Conservation (phyloP, 2,329 filamentous ascomycete species). For the Diplodia scrobiculata region DNA sequence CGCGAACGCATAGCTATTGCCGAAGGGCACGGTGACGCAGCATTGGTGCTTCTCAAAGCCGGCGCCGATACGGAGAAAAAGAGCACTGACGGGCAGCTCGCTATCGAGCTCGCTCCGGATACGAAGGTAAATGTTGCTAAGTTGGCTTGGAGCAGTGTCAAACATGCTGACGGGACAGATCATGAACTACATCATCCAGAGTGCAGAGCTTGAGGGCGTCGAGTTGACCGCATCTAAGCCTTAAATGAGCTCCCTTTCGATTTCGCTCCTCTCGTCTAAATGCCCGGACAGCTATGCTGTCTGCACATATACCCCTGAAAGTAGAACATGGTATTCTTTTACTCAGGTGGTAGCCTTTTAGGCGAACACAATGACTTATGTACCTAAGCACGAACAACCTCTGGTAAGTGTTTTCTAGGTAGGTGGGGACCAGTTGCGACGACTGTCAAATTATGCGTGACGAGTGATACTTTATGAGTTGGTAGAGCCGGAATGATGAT, state of each 20-base stretch:
- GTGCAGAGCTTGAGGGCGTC: constrained; percentile 82
- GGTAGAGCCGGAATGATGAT: background rate
- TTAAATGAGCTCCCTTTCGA: background rate
- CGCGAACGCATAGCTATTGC: constrained; percentile 59
- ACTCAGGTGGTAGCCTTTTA: background rate
- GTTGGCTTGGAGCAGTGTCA: background rate
- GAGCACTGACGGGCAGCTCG: constrained; percentile 68
- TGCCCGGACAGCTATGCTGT: background rate
- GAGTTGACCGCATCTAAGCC: constrained; percentile 49
- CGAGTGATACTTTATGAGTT: background rate
- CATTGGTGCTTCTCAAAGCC: constrained; percentile 76
- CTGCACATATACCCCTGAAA: background rate
- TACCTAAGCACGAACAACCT: background rate
- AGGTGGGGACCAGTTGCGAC: background rate
- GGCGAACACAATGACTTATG: background rate
- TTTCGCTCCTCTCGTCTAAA: background rate
- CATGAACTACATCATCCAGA: constrained; percentile 69
- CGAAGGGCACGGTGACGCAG: constrained; percentile 77
- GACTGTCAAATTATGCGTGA: background rate
- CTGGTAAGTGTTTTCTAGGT: background rate
- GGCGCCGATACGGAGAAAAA: constrained; percentile 81
- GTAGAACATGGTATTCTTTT: background rate
- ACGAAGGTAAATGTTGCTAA: constrained; percentile 62
- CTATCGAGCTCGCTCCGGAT: constrained; percentile 84
- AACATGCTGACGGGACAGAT: constrained; percentile 24